Conservation (phyloP, 441 rosid genomes). For the Erodium moschatum region DNA sequence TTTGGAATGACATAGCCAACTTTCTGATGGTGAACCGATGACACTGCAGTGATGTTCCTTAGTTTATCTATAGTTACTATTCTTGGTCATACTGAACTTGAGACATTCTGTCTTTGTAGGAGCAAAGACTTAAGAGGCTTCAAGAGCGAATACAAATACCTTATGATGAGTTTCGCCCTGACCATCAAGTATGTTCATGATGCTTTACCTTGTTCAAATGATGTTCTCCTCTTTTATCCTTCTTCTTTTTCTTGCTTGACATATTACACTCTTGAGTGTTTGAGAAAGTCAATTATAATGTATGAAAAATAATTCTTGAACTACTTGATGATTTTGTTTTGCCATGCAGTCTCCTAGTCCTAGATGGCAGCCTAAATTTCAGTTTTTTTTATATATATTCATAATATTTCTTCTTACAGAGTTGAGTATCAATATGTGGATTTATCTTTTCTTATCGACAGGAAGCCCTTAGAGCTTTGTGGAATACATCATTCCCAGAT, state of each 20-base stretch:
- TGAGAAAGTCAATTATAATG: not conserved
- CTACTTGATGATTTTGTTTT: too few species aligned
- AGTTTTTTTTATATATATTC: too few species aligned
- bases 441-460: conserved; percentile 24
- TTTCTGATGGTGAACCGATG: too few species aligned
- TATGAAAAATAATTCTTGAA: not conserved
- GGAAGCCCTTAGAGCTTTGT: conserved; percentile 76
- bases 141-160: conserved; percentile 63
- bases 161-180: conserved; percentile 72
- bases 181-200: conserved; percentile 60
- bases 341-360: too few species aligned
- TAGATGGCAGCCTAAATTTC: too few species aligned
- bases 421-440: not conserved
- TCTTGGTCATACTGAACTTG: conserved; percentile 3
- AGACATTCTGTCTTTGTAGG: conserved; percentile 32
- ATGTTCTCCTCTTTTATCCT: not conserved
- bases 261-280: not conserved
- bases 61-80: not conserved
- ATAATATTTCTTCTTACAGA: too few species aligned
- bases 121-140: conserved; percentile 61
- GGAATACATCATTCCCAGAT: conserved; percentile 68
- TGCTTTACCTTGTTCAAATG: conserved; percentile 9
- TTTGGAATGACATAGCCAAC: too few species aligned
- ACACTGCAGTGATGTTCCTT: not conserved
- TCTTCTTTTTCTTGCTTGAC: not conserved